phyloP scores from a whole-genome alignment of 441 rosid species.

The Breynia disticha region DNA sequence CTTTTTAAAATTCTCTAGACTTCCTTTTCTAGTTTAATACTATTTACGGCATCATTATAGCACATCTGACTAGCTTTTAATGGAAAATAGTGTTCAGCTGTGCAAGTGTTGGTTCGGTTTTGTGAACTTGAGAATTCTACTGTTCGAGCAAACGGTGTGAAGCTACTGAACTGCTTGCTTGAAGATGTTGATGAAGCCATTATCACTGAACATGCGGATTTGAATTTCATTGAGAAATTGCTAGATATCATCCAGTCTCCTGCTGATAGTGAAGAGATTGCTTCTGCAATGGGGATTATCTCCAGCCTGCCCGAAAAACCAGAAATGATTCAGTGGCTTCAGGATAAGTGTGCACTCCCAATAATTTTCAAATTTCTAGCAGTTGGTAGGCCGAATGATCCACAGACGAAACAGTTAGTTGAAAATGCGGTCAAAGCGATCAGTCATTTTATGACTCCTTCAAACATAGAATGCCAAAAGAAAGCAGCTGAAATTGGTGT shows the following conservation, averaged over 20 bases:
- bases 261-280: constrained; percentile 32
- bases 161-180: constrained; percentile 39
- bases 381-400: constrained; percentile 22
- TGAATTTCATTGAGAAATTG: constrained; percentile 35
- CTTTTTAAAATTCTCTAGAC: constrained; percentile 1
- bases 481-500: constrained; percentile 42
- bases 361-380: constrained; percentile 17
- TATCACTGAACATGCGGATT: constrained; percentile 37
- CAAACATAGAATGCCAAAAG: constrained; percentile 39
- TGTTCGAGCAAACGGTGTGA: constrained; percentile 48
- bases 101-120: constrained; percentile 40
- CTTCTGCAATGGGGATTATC: constrained; percentile 41
- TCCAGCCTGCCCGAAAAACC: constrained; percentile 40
- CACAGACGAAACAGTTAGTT: constrained; percentile 21
- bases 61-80: constrained; percentile 15
- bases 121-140: constrained; percentile 28
- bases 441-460: constrained; percentile 33
- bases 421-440: constrained; percentile 48
- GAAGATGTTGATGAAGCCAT: constrained; percentile 39
- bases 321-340: constrained; percentile 41
- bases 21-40: constrained; percentile 8
- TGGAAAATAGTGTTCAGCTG: constrained; percentile 36
- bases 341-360: constrained; percentile 34
- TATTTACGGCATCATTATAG: not conserved
- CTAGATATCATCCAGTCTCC: constrained; percentile 38